Evolutionary conservation across 352 stramenopile species (phyloP), one percentile per base, ranked within the genome.

Genomic region (Phytophthora idaei): DNA sequence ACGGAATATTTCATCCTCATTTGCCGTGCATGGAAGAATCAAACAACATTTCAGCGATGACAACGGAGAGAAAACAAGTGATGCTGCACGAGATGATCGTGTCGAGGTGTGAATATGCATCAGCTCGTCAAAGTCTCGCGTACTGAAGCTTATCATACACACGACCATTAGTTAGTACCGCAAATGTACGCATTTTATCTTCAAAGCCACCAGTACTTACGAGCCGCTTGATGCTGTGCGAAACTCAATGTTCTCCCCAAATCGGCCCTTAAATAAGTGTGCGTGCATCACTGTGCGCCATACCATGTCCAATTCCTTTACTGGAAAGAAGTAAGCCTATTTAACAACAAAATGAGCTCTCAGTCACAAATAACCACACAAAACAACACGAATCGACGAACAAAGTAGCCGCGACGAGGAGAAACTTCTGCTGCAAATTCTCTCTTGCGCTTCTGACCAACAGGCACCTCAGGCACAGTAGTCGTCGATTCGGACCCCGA

Each of bases 101-200:
- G 70, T 53, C 46, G 70, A 89, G 25, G 57, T 82, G 42, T 92
- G 77, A n/a, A 90, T 75, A 53, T 94, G 82, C 71, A 87, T 87
- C 44, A 94, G 64, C 50, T 94, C 85, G 61, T 94, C 85, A 68
- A 94, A 94, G 50, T 92, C 82, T 15, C 72, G 78, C 62, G 72
- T 78, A 49, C 76, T 74, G 57, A 81, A 89, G 7, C 84, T 90
- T 58, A 14, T 28, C n/a, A 58, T 29, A 17, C 7, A 59, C 28
- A 15, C 36, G 63, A 28, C 5, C 36, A 56, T 29, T 17, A 37
- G 12, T 47, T 54, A 48, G 27, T 49, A 54, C 37, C 15, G 34
- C 10, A 1, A 51, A 34, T 17, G 8, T 17, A 34, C 41, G 21
- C 21, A 21, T 21, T 21, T 21, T 21, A 21, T 21, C 21, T 21